phyloP scores from a whole-genome alignment of 768 basidiomycete species.

The Termitomyces sp. region DNA sequence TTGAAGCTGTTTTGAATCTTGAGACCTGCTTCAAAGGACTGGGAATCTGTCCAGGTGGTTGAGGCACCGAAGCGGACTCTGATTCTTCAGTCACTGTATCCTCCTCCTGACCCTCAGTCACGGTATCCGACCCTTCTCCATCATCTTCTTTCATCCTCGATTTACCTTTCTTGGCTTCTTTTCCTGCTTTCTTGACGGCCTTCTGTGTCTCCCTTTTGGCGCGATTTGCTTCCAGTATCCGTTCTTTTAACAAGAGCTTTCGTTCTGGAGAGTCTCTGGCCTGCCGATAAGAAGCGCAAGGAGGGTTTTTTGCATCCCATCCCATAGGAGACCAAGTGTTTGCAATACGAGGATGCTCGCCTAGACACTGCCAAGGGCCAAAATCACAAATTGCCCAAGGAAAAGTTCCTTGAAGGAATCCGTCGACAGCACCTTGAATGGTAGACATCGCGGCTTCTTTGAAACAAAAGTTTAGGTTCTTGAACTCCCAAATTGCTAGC shows the following conservation, averaged over 20 bases:
- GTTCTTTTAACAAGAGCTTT: too few relatives aligned
- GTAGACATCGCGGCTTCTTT: background rate
- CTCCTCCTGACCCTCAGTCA: too few relatives aligned
- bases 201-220: too few relatives aligned
- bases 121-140: too few relatives aligned
- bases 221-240: too few relatives aligned
- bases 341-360: background rate
- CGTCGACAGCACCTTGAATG: background rate
- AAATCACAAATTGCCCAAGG: background rate
- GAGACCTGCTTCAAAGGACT: too few relatives aligned
- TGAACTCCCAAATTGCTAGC: background rate
- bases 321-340: background rate
- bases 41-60: background rate
- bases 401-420: background rate
- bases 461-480: background rate
- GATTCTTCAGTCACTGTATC: too few relatives aligned
- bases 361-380: background rate
- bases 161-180: background rate
- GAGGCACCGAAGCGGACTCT: too few relatives aligned
- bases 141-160: background rate
- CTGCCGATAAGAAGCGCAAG: background rate
- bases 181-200: too few relatives aligned
- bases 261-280: too few relatives aligned
- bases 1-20: too few relatives aligned
- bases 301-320: background rate